These are phyloP conservation scores for Ceratocystiopsis sp. DNA, from an alignment of 2,329 filamentous ascomycete genomes.

Conservation along the genomic window DNA sequence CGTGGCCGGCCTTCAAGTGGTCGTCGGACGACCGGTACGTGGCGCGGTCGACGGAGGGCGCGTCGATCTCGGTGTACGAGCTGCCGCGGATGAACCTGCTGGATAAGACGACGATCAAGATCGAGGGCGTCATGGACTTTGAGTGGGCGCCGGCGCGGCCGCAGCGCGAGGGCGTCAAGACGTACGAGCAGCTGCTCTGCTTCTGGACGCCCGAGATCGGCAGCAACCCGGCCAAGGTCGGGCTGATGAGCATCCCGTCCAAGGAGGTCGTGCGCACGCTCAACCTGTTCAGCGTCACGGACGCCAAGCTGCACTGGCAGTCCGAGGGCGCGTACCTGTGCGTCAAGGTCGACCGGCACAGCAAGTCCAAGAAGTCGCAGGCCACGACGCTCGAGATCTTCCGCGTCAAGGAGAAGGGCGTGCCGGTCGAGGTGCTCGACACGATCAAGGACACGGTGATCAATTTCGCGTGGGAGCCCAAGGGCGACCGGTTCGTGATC, in stretches of 20 bases:
- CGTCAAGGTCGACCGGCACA: conserved; percentile 97
- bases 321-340: conserved; percentile 86
- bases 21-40: conserved; percentile 95
- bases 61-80: conserved; percentile 93
- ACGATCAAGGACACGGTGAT: conserved; percentile 97
- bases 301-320: conserved; percentile 98
- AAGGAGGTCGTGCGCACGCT: conserved; percentile 88
- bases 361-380: conserved; percentile 96
- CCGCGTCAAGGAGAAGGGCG: conserved; percentile 91
- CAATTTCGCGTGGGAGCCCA: conserved; percentile 99
- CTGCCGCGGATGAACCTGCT: conserved; percentile 76
- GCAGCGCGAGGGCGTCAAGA: conserved; percentile 70
- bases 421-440: conserved; percentile 94
- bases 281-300: conserved; percentile 94
- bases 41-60: conserved; percentile 71
- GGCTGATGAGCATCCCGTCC: conserved; percentile 85
- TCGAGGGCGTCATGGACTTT: conserved; percentile 93
- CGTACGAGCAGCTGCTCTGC: conserved; percentile 88
- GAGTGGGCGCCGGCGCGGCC: conserved; percentile 86
- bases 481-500: conserved; percentile 90
- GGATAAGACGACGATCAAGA: conserved; percentile 83
- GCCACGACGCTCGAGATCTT: conserved; percentile 98
- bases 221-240: conserved; percentile 94
- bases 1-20: conserved; percentile 99
- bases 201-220: conserved; percentile 99